These are phyloP conservation scores for Alternaria viburni DNA, from an alignment of 2,329 filamentous ascomycete species.

Conservation along the genomic window DNA sequence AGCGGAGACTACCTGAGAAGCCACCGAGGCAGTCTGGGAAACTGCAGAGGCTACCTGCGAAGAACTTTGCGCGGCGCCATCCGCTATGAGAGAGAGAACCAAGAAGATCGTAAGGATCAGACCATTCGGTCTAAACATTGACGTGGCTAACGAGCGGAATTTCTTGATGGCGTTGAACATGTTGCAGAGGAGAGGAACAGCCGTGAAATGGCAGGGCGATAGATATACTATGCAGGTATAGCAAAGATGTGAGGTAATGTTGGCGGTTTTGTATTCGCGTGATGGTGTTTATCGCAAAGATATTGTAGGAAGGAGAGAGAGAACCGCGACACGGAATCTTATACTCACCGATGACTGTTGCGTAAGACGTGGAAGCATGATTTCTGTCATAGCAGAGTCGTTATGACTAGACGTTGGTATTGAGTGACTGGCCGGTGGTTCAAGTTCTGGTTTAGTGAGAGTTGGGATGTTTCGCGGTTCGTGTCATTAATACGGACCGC, in stretches of 20 bases:
- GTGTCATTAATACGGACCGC: too few species aligned
- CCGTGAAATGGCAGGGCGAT: not conserved
- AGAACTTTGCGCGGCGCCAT: not conserved
- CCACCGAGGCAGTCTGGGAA: not conserved
- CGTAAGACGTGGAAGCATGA: too few species aligned
- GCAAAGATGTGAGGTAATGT: not conserved
- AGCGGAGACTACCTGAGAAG: not conserved
- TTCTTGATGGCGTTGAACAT: not conserved
- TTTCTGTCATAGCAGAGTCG: too few species aligned
- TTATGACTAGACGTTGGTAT: too few species aligned
- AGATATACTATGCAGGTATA: not conserved
- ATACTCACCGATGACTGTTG: not conserved
- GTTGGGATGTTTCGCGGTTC: too few species aligned
- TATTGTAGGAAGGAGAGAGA: not conserved
- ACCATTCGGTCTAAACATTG: not conserved
- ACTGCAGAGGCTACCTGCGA: not conserved
- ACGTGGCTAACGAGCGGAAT: not conserved
- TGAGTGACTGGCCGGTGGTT: too few species aligned
- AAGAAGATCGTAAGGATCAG: not conserved
- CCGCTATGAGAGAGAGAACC: not conserved
- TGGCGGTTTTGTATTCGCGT: not conserved
- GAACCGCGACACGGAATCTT: not conserved
- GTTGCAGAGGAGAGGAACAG: not conserved
- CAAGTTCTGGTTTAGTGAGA: too few species aligned
- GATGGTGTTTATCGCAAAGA: not conserved